These are phyloP conservation scores for Poa pratensis DNA, from an alignment of 176 grass and related monocot species.

Conservation along the genomic window DNA sequence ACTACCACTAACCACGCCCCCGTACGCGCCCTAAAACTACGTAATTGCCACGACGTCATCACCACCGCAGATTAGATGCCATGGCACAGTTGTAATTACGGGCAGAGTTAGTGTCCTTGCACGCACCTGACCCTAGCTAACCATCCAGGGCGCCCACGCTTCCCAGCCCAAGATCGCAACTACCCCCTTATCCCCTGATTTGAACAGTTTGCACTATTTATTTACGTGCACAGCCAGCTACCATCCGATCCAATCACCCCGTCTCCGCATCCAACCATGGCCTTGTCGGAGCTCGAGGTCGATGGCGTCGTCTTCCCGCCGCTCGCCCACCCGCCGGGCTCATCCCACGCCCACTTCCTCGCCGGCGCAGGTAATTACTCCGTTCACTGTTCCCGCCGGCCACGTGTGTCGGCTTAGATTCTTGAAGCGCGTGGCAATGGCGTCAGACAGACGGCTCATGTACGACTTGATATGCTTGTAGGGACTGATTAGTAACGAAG, in stretches of 20 bases:
- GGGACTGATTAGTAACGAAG: too few species aligned
- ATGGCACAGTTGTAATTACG: conserved; percentile 26
- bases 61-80: background rate
- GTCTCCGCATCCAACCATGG: conserved; percentile 12
- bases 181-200: background rate
- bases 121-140: conserved; percentile 4
- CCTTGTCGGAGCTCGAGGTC: conserved; percentile 45
- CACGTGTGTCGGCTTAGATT: too few species aligned
- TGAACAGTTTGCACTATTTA: background rate
- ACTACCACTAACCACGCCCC: conserved; percentile 37
- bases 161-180: background rate
- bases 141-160: background rate
- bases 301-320: conserved; percentile 66
- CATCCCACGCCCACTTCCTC: conserved; percentile 53
- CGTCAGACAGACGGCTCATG: background rate
- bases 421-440: too few species aligned
- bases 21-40: background rate
- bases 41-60: conserved; percentile 1
- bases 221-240: background rate
- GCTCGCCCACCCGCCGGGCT: conserved; percentile 45
- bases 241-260: background rate
- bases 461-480: background rate
- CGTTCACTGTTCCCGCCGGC: background rate
- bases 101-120: background rate
- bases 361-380: conserved; percentile 49